Percentiles rank a stretch among this genome's conserved stretches.
These are phyloP conservation scores for Desmodesmus armatus DNA, from an alignment of 139 green algal species.

Conservation along the genomic window DNA sequence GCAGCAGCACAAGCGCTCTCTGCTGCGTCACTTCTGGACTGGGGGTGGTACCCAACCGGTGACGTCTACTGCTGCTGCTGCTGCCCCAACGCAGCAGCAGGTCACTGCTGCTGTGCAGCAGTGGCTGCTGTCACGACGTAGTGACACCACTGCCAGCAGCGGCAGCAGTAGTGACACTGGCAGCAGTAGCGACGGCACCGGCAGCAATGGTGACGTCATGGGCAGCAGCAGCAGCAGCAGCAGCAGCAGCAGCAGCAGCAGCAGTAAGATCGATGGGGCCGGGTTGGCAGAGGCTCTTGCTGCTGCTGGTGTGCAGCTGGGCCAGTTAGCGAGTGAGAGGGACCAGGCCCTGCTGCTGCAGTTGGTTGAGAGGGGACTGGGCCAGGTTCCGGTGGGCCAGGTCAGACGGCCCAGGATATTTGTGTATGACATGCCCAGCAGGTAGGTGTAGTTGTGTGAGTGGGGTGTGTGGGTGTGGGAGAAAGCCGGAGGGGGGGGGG, in stretches of 20 bases:
- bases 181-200: conserved; percentile 8
- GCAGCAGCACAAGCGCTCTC: not conserved
- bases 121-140: not conserved
- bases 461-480: conserved; percentile 38
- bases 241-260: conserved; percentile 3
- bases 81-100: not conserved
- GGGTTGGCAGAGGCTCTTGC: not conserved
- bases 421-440: conserved; percentile 64
- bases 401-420: conserved; percentile 57
- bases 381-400: not conserved
- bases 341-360: conserved; percentile 31
- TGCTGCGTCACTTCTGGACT: conserved; percentile 34
- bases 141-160: not conserved
- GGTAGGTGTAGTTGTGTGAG: not conserved
- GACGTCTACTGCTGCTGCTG: not conserved
- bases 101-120: conserved; percentile 12
- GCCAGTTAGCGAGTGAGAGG: not conserved
- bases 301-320: conserved; percentile 3
- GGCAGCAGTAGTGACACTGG: not conserved
- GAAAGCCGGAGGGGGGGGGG: too few species aligned
- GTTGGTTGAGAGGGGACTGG: conserved; percentile 11
- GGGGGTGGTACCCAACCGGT: not conserved
- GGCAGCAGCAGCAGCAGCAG: not conserved
- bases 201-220: not conserved
- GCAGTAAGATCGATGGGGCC: not conserved